Conservation (phyloP, 2,329 filamentous ascomycete genomes). For the Zalaria sp. region DNA sequence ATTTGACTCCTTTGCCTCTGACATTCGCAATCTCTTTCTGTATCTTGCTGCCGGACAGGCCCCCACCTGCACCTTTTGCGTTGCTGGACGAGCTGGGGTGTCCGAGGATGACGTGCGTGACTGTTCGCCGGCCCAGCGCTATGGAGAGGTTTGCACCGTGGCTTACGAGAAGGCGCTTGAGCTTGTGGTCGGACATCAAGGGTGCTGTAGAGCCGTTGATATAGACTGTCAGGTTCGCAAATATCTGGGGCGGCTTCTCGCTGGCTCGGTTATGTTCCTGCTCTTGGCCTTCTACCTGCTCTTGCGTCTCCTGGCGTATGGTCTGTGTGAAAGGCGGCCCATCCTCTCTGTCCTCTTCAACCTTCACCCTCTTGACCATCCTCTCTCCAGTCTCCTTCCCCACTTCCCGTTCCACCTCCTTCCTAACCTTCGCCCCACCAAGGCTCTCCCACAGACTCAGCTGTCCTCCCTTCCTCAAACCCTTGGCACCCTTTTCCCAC, state of each 20-base stretch:
- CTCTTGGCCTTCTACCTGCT: neutral
- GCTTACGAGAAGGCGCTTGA: slow-evolving; percentile 62
- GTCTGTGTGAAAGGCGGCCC: neutral
- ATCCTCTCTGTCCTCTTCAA: neutral
- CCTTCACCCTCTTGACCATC: too few species aligned
- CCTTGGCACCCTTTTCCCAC: slow-evolving; percentile 33
- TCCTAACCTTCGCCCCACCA: slow-evolving; percentile 8
- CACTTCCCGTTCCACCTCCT: slow-evolving; percentile 7
- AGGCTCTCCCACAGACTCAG: slow-evolving; percentile 23
- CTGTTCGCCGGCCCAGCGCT: slow-evolving; percentile 53
- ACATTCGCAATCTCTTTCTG: slow-evolving; percentile 62
- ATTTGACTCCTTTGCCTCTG: slow-evolving; percentile 59
- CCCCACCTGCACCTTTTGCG: slow-evolving; percentile 50
- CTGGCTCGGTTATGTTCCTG: neutral
- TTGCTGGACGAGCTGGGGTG: slow-evolving; percentile 27
- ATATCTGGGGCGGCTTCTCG: slow-evolving; percentile 21
- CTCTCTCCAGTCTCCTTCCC: neutral
- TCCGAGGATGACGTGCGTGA: slow-evolving; percentile 79
- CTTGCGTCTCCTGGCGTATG: neutral
- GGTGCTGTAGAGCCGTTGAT: slow-evolving; percentile 81
- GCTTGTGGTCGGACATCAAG: slow-evolving; percentile 67
- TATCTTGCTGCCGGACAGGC: slow-evolving; percentile 62
- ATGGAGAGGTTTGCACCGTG: slow-evolving; percentile 63
- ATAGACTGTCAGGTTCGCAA: slow-evolving; percentile 61
- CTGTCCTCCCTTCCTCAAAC: slow-evolving; percentile 33